A percentile compares a stretch with the other conserved stretches of the same genome.
These are phyloP conservation scores for Dentipellis sp. DNA, from an alignment of 768 basidiomycete genomes.

Conservation along the genomic window DNA sequence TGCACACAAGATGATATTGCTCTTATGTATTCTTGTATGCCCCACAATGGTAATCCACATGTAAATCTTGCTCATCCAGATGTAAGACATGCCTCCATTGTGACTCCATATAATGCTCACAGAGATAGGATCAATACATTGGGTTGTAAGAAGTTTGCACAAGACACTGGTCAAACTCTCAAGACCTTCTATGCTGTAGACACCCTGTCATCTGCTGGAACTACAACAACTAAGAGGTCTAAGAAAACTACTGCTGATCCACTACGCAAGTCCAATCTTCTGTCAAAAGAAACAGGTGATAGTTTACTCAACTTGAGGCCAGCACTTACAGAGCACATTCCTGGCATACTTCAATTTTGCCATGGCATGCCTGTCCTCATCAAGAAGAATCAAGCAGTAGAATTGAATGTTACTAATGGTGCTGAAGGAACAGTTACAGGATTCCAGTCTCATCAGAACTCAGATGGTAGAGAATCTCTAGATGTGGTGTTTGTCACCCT, in stretches of 20 bases:
- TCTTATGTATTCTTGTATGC: slow-evolving; percentile 22
- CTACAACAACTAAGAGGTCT: neutral
- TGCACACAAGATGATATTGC: slow-evolving; percentile 29
- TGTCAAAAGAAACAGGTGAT: slow-evolving; percentile 16
- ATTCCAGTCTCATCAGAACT: slow-evolving; percentile 2
- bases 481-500: slow-evolving; percentile 13
- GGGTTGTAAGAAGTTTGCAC: slow-evolving; percentile 18
- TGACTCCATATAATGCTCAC: slow-evolving; percentile 28
- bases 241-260: neutral
- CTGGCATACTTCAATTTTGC: slow-evolving; percentile 14
- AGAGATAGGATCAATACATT: slow-evolving; percentile 29
- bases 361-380: slow-evolving; percentile 17
- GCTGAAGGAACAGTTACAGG: slow-evolving; percentile 14
- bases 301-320: slow-evolving; percentile 10
- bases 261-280: neutral
- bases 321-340: slow-evolving; percentile 11
- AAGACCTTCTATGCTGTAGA: slow-evolving; percentile 23
- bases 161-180: too few species aligned
- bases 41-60: slow-evolving; percentile 5
- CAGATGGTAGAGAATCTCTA: neutral
- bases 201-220: neutral
- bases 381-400: slow-evolving; percentile 16
- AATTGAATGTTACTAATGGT: slow-evolving; percentile 18
- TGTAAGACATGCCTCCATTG: slow-evolving; percentile 28
- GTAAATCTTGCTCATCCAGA: slow-evolving; percentile 8